Conservation (phyloP, 1,284 basidiomycete genomes). For the Ceratobasidium sp. region DNA sequence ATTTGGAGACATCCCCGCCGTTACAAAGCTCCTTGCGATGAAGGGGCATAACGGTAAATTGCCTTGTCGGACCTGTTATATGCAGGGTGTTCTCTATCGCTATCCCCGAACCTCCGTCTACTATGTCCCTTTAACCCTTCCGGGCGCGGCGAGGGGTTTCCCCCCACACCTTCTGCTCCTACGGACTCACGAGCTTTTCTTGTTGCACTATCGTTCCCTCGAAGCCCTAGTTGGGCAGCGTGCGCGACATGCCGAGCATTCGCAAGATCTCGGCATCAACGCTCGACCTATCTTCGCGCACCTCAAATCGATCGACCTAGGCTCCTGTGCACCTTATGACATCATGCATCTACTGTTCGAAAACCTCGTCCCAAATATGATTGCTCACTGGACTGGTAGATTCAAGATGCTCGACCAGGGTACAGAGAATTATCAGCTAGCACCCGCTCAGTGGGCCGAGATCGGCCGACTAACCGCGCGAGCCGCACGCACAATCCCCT, state of each 20-base stretch:
- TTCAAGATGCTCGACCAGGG: constrained; percentile 22
- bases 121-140: background rate
- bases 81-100: background rate
- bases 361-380: constrained; percentile 44
- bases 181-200: background rate
- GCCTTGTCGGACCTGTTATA: constrained; percentile 13
- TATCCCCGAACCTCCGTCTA: background rate
- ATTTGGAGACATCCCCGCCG: constrained; percentile 35
- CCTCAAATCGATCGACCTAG: constrained; percentile 22
- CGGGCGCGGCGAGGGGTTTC: background rate
- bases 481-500: constrained; percentile 25
- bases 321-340: constrained; percentile 44
- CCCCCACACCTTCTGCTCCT: background rate
- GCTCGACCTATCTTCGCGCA: constrained; percentile 5
- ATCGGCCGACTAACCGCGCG: constrained; percentile 4
- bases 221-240: background rate
- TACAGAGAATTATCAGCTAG: background rate
- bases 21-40: constrained; percentile 15
- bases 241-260: background rate
- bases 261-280: constrained; percentile 31
- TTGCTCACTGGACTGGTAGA: constrained; percentile 33
- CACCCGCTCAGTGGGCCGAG: background rate
- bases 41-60: constrained; percentile 24
- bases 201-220: background rate
- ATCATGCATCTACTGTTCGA: constrained; percentile 49